phyloP scores from a whole-genome alignment of 306 rosid genomes.

The Quercus berberidifolia region DNA sequence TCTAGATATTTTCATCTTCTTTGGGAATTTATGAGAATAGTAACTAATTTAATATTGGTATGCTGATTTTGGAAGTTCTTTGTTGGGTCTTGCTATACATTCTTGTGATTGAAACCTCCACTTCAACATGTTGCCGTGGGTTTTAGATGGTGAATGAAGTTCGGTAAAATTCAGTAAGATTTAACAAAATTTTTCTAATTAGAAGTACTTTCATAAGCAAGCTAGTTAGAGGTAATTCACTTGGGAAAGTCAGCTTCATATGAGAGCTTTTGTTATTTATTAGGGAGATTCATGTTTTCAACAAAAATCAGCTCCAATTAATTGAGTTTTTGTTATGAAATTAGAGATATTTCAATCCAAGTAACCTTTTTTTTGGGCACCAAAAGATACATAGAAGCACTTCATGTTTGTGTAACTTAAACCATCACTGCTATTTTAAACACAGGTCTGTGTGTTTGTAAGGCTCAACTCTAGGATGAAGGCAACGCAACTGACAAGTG shows the following conservation, averaged over 20 bases:
- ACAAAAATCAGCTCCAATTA: too few relatives aligned
- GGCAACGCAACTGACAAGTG: constrained; percentile 36
- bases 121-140: neutral
- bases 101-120: too few relatives aligned
- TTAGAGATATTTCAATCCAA: neutral
- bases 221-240: too few relatives aligned
- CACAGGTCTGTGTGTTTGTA: constrained; percentile 67
- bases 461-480: constrained; percentile 46
- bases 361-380: neutral
- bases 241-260: too few relatives aligned
- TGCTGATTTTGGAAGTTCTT: neutral
- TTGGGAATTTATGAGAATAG: neutral
- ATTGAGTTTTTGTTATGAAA: too few relatives aligned
- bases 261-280: too few relatives aligned
- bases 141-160: neutral
- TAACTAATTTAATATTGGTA: neutral
- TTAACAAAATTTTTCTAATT: too few relatives aligned
- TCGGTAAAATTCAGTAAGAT: neutral
- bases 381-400: neutral
- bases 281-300: too few relatives aligned
- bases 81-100: neutral
- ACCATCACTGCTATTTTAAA: neutral
- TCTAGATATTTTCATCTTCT: neutral
- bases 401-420: neutral
- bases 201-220: too few relatives aligned